Conservation (phyloP, 1,284 basidiomycete species). For the Ganoderma meredithae region DNA sequence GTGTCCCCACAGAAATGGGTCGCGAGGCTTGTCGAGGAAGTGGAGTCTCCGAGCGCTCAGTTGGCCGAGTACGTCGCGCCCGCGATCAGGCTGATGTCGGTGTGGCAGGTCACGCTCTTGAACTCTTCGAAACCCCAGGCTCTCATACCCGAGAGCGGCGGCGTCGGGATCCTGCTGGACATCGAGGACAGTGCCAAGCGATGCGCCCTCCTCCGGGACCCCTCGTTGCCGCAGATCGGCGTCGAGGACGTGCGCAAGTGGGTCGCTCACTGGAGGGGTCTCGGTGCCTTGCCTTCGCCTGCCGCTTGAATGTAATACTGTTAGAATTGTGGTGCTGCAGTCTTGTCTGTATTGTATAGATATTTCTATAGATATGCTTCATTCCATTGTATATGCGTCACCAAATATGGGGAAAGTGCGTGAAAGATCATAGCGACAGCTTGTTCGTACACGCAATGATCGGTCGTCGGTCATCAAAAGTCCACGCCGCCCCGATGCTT, state of each 20-base stretch:
- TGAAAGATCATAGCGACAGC: background rate
- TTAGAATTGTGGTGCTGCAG: background rate
- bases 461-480: background rate
- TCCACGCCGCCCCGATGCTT: background rate
- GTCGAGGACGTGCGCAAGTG: slow-evolving; percentile 4
- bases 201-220: background rate
- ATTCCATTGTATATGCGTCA: background rate
- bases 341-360: background rate
- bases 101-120: background rate
- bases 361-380: background rate
- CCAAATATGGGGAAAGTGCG: background rate
- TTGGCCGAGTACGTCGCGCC: background rate
- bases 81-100: background rate
- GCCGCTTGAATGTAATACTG: background rate
- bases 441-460: background rate
- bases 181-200: background rate
- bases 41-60: background rate
- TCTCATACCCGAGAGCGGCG: background rate
- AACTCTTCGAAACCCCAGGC: background rate
- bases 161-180: background rate
- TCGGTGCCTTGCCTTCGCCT: background rate
- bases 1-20: background rate
- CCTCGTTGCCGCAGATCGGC: background rate
- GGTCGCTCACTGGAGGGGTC: background rate
- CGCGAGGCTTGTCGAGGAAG: background rate